These are phyloP conservation scores for Pseudogymnoascus sp. DNA, from an alignment of 2,329 filamentous ascomycete genomes.

Conservation along the genomic window DNA sequence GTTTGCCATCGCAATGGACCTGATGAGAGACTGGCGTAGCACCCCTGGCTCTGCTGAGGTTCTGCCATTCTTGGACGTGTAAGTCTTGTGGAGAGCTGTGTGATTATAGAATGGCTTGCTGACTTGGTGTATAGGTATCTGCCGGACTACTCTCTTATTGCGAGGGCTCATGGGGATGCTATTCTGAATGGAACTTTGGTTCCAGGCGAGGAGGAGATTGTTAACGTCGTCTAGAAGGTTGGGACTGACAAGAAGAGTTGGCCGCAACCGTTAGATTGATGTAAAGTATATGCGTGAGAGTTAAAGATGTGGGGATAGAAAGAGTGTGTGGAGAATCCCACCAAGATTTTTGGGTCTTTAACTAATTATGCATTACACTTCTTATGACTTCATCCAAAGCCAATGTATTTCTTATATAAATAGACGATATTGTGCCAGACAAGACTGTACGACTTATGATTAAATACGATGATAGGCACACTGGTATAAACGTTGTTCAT, in stretches of 20 bases:
- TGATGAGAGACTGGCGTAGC: conserved; percentile 24
- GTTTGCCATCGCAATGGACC: conserved; percentile 24
- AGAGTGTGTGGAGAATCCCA: neutral
- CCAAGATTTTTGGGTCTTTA: neutral
- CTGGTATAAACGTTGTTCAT: no score
- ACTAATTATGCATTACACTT: neutral
- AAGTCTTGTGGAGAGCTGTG: conserved; percentile 13
- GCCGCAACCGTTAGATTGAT: neutral
- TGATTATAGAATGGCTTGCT: neutral
- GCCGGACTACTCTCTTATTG: conserved; percentile 56
- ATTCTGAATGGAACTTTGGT: conserved; percentile 50
- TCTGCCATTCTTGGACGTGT: conserved; percentile 53
- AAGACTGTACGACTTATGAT: no score
- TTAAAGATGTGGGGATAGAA: neutral
- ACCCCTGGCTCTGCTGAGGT: conserved; percentile 45
- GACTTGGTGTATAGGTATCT: conserved; percentile 35
- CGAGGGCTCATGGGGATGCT: conserved; percentile 52
- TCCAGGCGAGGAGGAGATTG: conserved; percentile 40
- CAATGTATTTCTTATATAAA: neutral
- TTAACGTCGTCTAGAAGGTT: conserved; percentile 1
- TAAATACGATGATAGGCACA: no score
- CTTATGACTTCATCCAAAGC: neutral
- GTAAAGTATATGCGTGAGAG: neutral
- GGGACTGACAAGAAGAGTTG: neutral
- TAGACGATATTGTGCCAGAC: no score